Evolutionary conservation across 2,329 filamentous ascomycete genomes (phyloP), one percentile per base, ranked within the genome.

Genomic region (Penicillium sp.): DNA sequence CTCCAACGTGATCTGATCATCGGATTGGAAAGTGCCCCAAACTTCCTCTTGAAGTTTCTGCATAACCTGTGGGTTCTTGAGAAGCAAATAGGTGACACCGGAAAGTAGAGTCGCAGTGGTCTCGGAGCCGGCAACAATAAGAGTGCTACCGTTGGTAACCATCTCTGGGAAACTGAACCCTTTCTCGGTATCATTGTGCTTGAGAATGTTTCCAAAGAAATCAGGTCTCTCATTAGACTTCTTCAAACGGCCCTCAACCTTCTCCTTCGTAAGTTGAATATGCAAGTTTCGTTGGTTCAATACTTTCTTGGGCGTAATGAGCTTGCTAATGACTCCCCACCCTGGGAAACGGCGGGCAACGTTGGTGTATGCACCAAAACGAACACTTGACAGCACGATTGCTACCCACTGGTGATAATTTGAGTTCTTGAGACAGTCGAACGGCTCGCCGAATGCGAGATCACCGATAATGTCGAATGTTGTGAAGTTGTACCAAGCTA

Each of bases 381-480:
- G 56, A 27, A 55, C 5, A 3, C 14, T 13, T 4, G 49, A 43
- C 29, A 66, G 61, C 5, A 69, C 48, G 7, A 64, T 53, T 14
- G 48, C 53, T 9, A 73, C 63, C 61, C 63, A 74, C 8, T 62
- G 59, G 27, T 71, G 66, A 8, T 68, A 68, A 0, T 46, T 27
- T 2, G 56, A 62, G 39, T 67, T 63, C 27, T 68, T 51, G 2
- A 74, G 56, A 31, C 67, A 71, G 9, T 61, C 64, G 45, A 73
- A 71, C 2, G 70, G 56, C 44, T 72, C 66, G 5, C 69, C 71
- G 31, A 72, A 73, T 16, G 63, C 59, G 9, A 73, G 44, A 48
- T 73, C 70, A 3, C 68, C 68, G 14, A 70, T 70, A 14, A 73
- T 61, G 61, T 73, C 71, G 46, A 74, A 73, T 0, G 69, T 69